Percentiles rank a stretch among this genome's conserved stretches.
Evolutionary conservation across 2,329 filamentous ascomycete species (phyloP).

Genomic region (Exophiala lecanii-corni): DNA sequence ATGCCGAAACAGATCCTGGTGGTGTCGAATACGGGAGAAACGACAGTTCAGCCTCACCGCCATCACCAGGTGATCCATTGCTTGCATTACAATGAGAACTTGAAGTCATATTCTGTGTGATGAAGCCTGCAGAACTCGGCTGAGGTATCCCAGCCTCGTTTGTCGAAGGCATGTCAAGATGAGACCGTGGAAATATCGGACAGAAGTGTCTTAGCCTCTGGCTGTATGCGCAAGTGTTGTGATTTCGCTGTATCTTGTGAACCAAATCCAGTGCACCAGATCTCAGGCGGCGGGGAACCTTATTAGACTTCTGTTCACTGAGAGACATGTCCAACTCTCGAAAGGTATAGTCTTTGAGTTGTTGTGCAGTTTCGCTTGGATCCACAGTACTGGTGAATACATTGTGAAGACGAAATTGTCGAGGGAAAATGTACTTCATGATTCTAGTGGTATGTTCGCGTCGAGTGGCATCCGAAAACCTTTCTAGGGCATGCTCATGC

Average conservation of each 20-base stretch:
- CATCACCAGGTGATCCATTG: neutral
- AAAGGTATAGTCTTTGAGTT: slow-evolving; percentile 77
- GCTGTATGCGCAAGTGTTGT: slow-evolving; percentile 73
- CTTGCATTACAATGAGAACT: neutral
- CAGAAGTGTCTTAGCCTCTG: slow-evolving; percentile 78
- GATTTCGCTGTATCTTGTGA: slow-evolving; percentile 62
- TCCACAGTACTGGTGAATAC: slow-evolving; percentile 74
- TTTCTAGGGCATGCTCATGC: slow-evolving; percentile 79
- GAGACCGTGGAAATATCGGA: slow-evolving; percentile 47
- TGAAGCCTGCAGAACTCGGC: neutral
- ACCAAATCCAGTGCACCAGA: slow-evolving; percentile 59
- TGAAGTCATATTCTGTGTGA: slow-evolving; percentile 10
- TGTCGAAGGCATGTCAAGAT: neutral
- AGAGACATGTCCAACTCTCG: slow-evolving; percentile 72
- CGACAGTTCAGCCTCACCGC: slow-evolving; percentile 13
- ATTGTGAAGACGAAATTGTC: slow-evolving; percentile 86
- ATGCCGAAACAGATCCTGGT: slow-evolving; percentile 68
- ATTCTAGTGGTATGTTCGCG: slow-evolving; percentile 60
- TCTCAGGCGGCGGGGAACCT: slow-evolving; percentile 52
- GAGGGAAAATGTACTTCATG: slow-evolving; percentile 90
- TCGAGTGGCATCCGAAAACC: slow-evolving; percentile 51
- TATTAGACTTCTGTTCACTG: slow-evolving; percentile 6
- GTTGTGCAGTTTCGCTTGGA: slow-evolving; percentile 59
- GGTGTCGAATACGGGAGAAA: slow-evolving; percentile 53
- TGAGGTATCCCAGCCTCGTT: neutral